These are phyloP conservation scores for Hypoxylon crocopeplum DNA, from an alignment of 495 filamentous ascomycete genomes.

Conservation along the genomic window DNA sequence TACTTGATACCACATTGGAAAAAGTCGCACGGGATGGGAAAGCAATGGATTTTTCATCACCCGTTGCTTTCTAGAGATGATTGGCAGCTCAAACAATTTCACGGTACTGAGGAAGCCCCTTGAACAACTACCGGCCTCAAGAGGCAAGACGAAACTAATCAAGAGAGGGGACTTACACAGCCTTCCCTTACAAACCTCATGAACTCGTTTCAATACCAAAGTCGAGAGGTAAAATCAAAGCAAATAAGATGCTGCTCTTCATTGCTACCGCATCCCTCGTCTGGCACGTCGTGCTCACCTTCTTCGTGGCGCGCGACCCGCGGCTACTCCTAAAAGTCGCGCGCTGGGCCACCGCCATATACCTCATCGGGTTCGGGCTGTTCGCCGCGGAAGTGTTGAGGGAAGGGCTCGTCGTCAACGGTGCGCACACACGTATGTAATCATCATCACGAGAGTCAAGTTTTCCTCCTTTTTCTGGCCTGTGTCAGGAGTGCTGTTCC, in stretches of 20 bases:
- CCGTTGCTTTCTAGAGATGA: too few species aligned
- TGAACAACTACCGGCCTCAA: too few species aligned
- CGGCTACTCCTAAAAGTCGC: constrained; percentile 9
- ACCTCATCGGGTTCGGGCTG: constrained; percentile 15
- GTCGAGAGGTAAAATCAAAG: not conserved
- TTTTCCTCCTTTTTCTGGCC: not conserved
- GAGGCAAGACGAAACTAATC: too few species aligned
- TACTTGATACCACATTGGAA: not conserved
- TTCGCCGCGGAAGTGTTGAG: constrained; percentile 5
- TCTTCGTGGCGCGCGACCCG: constrained; percentile 4
- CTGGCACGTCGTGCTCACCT: constrained; percentile 15
- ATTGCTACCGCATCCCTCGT: constrained; percentile 2
- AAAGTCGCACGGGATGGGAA: too few species aligned
- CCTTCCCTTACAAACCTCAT: too few species aligned
- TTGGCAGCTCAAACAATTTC: too few species aligned
- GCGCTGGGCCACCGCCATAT: constrained; percentile 19
- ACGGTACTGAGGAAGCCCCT: too few species aligned
- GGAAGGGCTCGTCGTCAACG: constrained; percentile 23
- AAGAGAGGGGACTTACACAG: too few species aligned
- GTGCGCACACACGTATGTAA: not conserved
- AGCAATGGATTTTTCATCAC: too few species aligned
- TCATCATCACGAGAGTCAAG: not conserved
- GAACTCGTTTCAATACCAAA: too few species aligned
- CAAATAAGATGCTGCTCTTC: constrained; percentile 18
- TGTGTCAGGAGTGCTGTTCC: too few species aligned